Evolutionary conservation across 2,329 filamentous ascomycete genomes (phyloP).

Genomic region (Cordyceps cicadae): DNA sequence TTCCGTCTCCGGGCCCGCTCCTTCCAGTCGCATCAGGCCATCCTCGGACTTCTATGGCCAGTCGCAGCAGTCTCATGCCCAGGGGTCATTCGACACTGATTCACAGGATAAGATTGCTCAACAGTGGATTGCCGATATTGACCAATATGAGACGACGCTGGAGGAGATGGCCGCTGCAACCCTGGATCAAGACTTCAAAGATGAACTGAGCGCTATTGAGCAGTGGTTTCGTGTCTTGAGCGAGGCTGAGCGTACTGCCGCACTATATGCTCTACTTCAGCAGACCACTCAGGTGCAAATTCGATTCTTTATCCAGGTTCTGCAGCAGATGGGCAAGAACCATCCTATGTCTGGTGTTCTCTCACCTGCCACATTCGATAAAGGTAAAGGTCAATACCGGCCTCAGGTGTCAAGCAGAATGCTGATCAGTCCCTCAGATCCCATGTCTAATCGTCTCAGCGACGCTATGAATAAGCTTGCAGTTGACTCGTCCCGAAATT

Average conservation of each 20-base stretch:
- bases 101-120: conserved; percentile 88
- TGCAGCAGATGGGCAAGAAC: conserved; percentile 98
- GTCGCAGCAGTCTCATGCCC: conserved; percentile 57
- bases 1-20: conserved; percentile 58
- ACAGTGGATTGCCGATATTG: conserved; percentile 98
- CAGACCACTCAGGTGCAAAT: conserved; percentile 99
- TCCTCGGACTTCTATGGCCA: conserved; percentile 93
- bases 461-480: conserved; percentile 96
- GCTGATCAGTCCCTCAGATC: conserved; percentile 51
- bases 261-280: conserved; percentile 88
- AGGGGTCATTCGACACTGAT: conserved; percentile 64
- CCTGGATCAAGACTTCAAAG: conserved; percentile 99
- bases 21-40: conserved; percentile 75
- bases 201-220: conserved; percentile 96
- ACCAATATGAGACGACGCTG: conserved; percentile 96
- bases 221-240: conserved; percentile 98
- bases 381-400: conserved; percentile 50
- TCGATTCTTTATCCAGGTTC: conserved; percentile 95
- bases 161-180: conserved; percentile 99
- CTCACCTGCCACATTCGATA: conserved; percentile 93
- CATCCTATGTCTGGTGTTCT: conserved; percentile 94
- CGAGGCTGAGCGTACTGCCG: conserved; percentile 91
- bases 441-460: conserved; percentile 91
- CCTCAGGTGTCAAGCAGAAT: conserved; percentile 7
- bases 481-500: conserved; percentile 79